These are phyloP conservation scores for Mangifera indica DNA, from an alignment of 345 rosid species.

Conservation along the genomic window DNA sequence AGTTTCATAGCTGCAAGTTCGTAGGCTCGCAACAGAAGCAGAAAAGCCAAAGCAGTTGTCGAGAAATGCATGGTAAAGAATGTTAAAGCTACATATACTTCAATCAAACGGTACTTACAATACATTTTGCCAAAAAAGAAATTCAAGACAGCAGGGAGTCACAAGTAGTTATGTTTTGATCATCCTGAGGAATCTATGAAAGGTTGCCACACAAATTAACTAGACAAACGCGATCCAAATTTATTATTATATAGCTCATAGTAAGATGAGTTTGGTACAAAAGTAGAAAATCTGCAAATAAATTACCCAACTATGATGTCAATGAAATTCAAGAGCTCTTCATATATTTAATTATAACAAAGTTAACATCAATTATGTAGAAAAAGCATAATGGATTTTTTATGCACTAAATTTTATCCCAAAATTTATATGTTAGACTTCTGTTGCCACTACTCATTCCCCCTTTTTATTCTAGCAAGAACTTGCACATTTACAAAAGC, in stretches of 20 bases:
- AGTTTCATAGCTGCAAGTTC: no score
- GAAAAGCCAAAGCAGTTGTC: no score
- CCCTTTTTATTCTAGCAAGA: no score
- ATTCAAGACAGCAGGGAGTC: not conserved
- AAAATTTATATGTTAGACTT: no score
- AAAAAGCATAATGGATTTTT: no score
- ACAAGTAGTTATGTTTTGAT: not conserved
- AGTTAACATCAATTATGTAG: not conserved
- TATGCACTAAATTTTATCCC: no score
- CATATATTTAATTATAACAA: no score
- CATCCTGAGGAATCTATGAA: no score
- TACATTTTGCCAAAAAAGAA: not conserved
- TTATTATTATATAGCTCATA: not conserved
- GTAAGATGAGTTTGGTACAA: not conserved
- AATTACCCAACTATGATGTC: not conserved
- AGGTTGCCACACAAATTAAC: conserved; percentile 1
- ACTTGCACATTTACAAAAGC: no score
- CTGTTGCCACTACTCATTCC: no score
- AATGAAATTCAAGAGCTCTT: no score
- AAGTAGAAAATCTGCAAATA: not conserved
- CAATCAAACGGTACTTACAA: not conserved
- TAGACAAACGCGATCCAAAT: not conserved
- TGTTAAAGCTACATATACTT: not conserved
- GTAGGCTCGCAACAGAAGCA: no score
- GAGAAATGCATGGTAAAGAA: not conserved